phyloP scores from a whole-genome alignment of 345 rosid species.

The Excoecaria cochinchinensis region DNA sequence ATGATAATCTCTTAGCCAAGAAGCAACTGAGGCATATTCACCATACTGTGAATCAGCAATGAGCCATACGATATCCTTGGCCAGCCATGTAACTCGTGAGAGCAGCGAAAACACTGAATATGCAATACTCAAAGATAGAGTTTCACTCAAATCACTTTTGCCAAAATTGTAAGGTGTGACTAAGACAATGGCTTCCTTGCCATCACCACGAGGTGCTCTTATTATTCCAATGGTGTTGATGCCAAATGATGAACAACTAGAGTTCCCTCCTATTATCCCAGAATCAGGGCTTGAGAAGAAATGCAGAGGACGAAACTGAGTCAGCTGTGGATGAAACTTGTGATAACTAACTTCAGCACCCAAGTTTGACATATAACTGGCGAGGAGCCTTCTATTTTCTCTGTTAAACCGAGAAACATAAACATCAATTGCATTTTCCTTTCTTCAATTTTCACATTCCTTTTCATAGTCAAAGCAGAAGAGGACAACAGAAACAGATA shows the following conservation, averaged over 20 bases:
- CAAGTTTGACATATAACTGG: conserved; percentile 60
- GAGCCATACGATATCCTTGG: conserved; percentile 88
- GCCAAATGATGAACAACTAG: conserved; percentile 58
- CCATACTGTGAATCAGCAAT: conserved; percentile 84
- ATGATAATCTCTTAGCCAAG: conserved; percentile 91
- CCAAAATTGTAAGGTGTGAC: conserved; percentile 73
- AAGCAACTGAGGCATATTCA: conserved; percentile 72
- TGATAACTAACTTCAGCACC: conserved; percentile 87
- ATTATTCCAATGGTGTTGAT: conserved; percentile 56
- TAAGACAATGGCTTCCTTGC: conserved; percentile 89
- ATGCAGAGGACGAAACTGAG: conserved; percentile 69
- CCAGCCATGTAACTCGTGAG: conserved; percentile 80
- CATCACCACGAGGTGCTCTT: conserved; percentile 95
- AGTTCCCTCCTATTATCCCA: conserved; percentile 40
- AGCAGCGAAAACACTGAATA: conserved; percentile 81
- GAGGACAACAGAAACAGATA: conserved; percentile 7
- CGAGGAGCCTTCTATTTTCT: conserved; percentile 59
- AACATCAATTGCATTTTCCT: conserved; percentile 9
- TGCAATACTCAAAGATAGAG: conserved; percentile 62
- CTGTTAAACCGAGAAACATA: conserved; percentile 30
- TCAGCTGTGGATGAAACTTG: conserved; percentile 58
- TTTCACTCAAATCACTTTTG: conserved; percentile 47
- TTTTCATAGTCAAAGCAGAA: background rate
- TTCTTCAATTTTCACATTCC: background rate
- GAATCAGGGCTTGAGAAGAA: conserved; percentile 67